Base-by-base conservation (phyloP, 352 stramenopile species). In the Globisporangium nagaii region DNA sequence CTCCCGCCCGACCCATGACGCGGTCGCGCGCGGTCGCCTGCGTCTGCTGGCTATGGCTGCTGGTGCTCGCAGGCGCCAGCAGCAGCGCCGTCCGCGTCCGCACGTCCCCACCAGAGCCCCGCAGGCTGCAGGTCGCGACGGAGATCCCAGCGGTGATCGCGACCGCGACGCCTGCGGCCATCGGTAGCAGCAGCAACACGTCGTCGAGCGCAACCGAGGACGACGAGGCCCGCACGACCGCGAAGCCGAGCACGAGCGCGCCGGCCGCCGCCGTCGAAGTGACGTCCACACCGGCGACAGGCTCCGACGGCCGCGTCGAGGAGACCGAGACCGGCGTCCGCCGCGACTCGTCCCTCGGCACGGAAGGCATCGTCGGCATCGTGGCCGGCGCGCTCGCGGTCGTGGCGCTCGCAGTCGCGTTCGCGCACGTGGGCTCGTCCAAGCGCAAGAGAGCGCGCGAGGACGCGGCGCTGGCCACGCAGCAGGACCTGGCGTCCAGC, bases 321-420 rank as follows among this genome's bases (percentile, higher is more conserved):
- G n/a, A n/a, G n/a, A 37, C 10, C 24, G 32, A 30, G 10, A 9
- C 54, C 5, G 40, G 36, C 30, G 13, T 24, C 19, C 19, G 10
- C 13, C 54, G 54, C 31, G 20, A 10, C 45, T 41, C 45, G 24
- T 24, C 12, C 4, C n/a, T 63, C 8, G 20, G 25, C 34, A 41
- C 25, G 8, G 34, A 34, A 12, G 48, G 47, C 32, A 53, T 58
- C 22, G 15, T 57, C 12, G 56, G 56, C 13, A 63, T 63, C 40
- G 47, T 19, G 13, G 48, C 30, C 12, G 56, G 47, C 3, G 6
- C 9, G 1, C 8, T 63, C n/a, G 56, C 27, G 8, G 11, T 27
- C 11, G 31, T 63, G 11, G 56, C 31, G 19, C 34, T 63, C 25
- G 40, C 44, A 7, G 34, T 63, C 47, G 47, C 42, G 17, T 57